phyloP scores from a whole-genome alignment of 768 basidiomycete genomes.

The Gloeophyllum trabeum region DNA sequence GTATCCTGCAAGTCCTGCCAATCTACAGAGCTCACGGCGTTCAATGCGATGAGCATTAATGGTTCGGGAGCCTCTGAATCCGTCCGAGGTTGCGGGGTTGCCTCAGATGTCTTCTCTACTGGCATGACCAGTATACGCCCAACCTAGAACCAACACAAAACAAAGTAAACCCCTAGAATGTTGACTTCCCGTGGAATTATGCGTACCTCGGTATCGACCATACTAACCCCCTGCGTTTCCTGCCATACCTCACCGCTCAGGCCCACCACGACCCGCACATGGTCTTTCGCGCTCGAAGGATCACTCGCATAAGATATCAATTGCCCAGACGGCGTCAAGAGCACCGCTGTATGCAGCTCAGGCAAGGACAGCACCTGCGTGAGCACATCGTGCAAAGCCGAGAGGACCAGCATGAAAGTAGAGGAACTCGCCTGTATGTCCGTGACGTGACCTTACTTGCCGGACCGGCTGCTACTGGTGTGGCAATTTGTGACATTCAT shows the following conservation, averaged over 20 bases:
- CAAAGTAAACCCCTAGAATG: neutral
- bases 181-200: neutral
- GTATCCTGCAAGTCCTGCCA: conserved; percentile 58
- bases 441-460: too few species aligned
- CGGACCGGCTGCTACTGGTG: too few species aligned
- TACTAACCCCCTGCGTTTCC: conserved; percentile 59
- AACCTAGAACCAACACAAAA: conserved; percentile 31
- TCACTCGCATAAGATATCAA: conserved; percentile 55
- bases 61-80: conserved; percentile 27
- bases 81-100: conserved; percentile 3
- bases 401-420: conserved; percentile 70
- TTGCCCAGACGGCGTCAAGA: conserved; percentile 67
- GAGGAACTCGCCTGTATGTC: too few species aligned
- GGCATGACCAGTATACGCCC: conserved; percentile 64
- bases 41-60: conserved; percentile 60
- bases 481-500: too few species aligned
- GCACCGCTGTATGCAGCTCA: conserved; percentile 55
- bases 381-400: conserved; percentile 54
- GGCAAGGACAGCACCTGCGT: conserved; percentile 50
- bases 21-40: conserved; percentile 44
- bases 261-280: conserved; percentile 62
- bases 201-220: conserved; percentile 71
- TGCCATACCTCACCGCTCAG: conserved; percentile 70
- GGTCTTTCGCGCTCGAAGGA: conserved; percentile 53
- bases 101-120: conserved; percentile 29